Percentiles rank a stretch among this genome's conserved stretches.
Evolutionary conservation across 139 green algal genomes (phyloP).

Genomic region (Picochlorum sp.): DNA sequence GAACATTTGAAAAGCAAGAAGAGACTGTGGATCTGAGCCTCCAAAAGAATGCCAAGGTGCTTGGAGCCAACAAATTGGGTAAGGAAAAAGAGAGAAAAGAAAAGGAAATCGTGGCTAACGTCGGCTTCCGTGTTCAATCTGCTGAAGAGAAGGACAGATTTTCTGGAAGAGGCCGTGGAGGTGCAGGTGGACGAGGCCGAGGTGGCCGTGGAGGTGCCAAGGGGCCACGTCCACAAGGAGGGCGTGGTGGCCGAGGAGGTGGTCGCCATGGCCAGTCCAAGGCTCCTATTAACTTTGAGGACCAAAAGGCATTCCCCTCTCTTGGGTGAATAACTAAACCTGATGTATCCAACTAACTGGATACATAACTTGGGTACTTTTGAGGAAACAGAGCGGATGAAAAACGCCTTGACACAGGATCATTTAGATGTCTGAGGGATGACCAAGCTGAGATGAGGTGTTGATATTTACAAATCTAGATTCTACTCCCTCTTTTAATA

Average conservation of each 20-base stretch:
- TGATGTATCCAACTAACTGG: too few relatives aligned
- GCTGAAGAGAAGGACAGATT: background rate
- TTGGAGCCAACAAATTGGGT: constrained; percentile 21
- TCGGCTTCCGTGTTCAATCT: constrained; percentile 20
- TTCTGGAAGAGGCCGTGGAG: background rate
- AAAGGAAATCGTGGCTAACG: constrained; percentile 33
- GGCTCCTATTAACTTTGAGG: constrained; percentile 14
- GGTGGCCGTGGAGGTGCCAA: constrained; percentile 5
- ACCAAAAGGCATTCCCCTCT: constrained; percentile 22
- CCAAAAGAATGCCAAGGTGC: constrained; percentile 30
- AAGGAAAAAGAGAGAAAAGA: constrained; percentile 18
- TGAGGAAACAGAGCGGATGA: too few relatives aligned
- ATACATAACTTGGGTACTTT: too few relatives aligned
- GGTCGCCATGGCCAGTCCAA: background rate
- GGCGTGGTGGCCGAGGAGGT: background rate
- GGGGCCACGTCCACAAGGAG: too few relatives aligned
- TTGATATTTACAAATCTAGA: too few relatives aligned
- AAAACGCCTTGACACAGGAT: too few relatives aligned
- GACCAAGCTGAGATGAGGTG: too few relatives aligned
- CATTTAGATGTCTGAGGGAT: too few relatives aligned
- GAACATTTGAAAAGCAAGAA: constrained; percentile 21
- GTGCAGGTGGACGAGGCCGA: constrained; percentile 3
- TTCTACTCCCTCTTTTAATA: too few relatives aligned
- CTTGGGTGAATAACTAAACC: background rate
- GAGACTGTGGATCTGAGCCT: constrained; percentile 25